Conservation (phyloP, 805 yeast species). For the Debaryomyces tyrocola region DNA sequence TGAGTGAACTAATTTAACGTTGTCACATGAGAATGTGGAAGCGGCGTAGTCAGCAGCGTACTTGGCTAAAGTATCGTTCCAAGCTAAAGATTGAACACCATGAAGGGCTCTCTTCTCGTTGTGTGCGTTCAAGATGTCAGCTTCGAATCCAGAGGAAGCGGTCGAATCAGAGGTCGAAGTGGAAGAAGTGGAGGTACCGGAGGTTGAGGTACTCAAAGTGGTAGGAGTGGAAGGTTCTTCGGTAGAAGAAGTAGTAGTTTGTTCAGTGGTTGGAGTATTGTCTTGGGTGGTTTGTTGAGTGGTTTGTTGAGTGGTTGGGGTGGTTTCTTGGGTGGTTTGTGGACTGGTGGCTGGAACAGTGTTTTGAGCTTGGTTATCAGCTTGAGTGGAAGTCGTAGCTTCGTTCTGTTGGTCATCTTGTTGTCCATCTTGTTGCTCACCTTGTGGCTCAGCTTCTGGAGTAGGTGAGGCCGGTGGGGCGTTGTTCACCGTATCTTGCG, state of each 20-base stretch:
- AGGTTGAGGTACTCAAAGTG: constrained; percentile 11
- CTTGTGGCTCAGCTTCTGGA: constrained; percentile 11
- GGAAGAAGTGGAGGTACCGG: constrained; percentile 11
- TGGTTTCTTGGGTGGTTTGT: constrained; percentile 3
- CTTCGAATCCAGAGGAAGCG: constrained; percentile 19
- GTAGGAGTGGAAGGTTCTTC: constrained; percentile 5
- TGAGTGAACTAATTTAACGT: constrained; percentile 64
- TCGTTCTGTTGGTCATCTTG: constrained; percentile 19
- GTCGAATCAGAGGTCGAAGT: constrained; percentile 15
- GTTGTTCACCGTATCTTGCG: constrained; percentile 14
- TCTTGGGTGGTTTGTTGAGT: constrained; percentile 2
- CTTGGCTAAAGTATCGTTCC: constrained; percentile 34
- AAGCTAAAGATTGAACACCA: constrained; percentile 26
- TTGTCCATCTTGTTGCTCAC: constrained; percentile 14
- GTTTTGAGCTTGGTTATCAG: constrained; percentile 6
- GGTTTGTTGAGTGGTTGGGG: constrained; percentile 6
- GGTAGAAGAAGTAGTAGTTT: constrained; percentile 3
- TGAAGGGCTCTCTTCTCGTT: constrained; percentile 39
- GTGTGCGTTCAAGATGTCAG: constrained; percentile 34
- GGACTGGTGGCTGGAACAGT: constrained; percentile 1
- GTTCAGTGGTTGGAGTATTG: not conserved
- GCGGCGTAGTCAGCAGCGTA: constrained; percentile 51
- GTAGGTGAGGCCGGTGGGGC: constrained; percentile 20
- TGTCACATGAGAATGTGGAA: constrained; percentile 50
- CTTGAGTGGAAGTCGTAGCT: constrained; percentile 6